Evolutionary conservation across 495 filamentous ascomycete genomes (phyloP), one percentile per base, ranked within the genome.

Genomic region (Aspergillus olivimuriae): DNA sequence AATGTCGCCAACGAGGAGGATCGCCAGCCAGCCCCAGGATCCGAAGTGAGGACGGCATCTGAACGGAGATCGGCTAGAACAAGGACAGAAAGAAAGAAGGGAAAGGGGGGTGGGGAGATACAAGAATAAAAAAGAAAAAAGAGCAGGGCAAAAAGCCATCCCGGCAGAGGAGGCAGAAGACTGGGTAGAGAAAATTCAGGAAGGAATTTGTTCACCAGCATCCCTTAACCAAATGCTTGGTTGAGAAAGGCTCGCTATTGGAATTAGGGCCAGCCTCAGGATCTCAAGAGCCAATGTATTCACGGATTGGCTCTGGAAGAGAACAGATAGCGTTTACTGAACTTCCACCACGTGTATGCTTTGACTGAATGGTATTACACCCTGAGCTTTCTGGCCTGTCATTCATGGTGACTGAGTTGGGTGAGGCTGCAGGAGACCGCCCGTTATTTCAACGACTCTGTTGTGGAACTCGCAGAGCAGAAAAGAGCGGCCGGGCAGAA

Each of bases 401-500:
- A n/a, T n/a, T n/a, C n/a, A n/a, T n/a, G n/a, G n/a, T n/a, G n/a
- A n/a, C n/a, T n/a, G n/a, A n/a, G n/a, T n/a, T n/a, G n/a, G 51
- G 52, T 26, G 17, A 34, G 46, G 51, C 56, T 65, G 66, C 66
- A 66, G 57, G 56, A 65, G 50, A 50, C 57, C 63, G 61, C 38
- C 63, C 63, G 63, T 68, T 63, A 50, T 48, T 50, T 45, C 54
- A 58, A 63, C 58, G 53, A 54, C 60, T 56, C 60, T 67, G 65
- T 41, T 24, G 66, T 70, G 66, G 43, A 66, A 70, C 64, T 48
- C 34, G 23, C n/a, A 38, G 21, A 19, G 19, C 35, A 38, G 35
- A 38, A 42, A 39, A 54, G 43, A 51, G 23, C 24, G 32, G 19
- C 31, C n/a, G 19, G 21, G 11, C 18, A 20, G 28, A 5, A 33